Base-by-base conservation (phyloP, 2,329 filamentous ascomycete genomes). In the Fusarium buxicola region DNA sequence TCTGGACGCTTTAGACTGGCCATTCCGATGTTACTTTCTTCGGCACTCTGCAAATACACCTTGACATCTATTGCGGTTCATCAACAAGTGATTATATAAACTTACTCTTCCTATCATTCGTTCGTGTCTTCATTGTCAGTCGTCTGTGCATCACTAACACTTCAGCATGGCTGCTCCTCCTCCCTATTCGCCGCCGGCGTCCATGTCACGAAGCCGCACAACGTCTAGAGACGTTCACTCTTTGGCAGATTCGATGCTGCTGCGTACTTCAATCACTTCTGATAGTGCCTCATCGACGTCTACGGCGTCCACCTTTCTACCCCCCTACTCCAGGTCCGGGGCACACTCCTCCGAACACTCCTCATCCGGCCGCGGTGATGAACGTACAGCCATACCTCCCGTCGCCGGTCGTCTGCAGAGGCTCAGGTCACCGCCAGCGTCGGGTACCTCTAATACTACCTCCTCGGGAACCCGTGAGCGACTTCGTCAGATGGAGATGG, bases 401-500 rank as follows among this genome's bases (percentile, higher is more conserved):
- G 25, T 60, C 8, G 24, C 58, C 9, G 18, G 49, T 2, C 49
- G 44, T 5, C 43, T 55, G 0, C 56, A 49, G 1, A 43, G 58
- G 8, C 25, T 60, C 7, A 44, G 58, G 18, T 38, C 16, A 5
- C 28, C 44, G 5, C 38, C 8, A 1, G 50, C 41, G 15, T 60
- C 57, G 1, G 47, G 55, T 5, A 60, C 55, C 5, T 60, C 58
- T 15, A 56, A 44, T 0, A 12, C 28, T 2, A 60, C 58, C 8
- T 40, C 58, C 2, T 61, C 58, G 0, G 32, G 36, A 2, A 60
- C 55, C 28, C 57, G 51, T 7, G 55, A 60, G 18, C 55, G 55
- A 2, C 58, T 60, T 10, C 57, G 55, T 0, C 55, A 60, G 34
- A 54, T 54, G n/a, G 57, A 60, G 35, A 39, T 41, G 16, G 57